Evolutionary conservation across 2,329 filamentous ascomycete species (phyloP).

Genomic region (Arthroderma sp.): DNA sequence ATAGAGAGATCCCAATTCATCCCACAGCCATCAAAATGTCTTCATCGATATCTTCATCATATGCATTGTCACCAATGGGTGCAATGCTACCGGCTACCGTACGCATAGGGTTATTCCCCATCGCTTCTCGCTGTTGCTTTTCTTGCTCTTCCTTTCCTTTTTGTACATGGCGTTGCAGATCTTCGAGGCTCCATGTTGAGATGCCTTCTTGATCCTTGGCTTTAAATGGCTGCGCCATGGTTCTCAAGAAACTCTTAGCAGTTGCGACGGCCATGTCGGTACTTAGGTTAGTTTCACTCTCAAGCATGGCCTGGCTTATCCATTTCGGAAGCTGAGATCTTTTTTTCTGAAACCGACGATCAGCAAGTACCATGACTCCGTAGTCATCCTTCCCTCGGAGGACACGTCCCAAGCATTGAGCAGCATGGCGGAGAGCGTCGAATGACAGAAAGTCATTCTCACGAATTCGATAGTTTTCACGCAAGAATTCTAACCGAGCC

Average conservation of each 20-base stretch:
- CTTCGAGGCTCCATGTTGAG: conserved; percentile 75
- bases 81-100: neutral
- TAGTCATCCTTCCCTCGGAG: conserved; percentile 96
- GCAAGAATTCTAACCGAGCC: conserved; percentile 85
- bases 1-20: too few species aligned
- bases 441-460: conserved; percentile 98
- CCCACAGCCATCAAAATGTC: conserved; percentile 28
- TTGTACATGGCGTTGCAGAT: conserved; percentile 54
- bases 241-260: conserved; percentile 76
- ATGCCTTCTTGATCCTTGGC: conserved; percentile 78
- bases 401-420: conserved; percentile 89
- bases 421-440: conserved; percentile 97
- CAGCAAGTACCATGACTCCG: conserved; percentile 97
- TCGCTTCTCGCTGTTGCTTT: conserved; percentile 48
- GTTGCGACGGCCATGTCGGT: conserved; percentile 89
- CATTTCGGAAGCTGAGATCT: conserved; percentile 82
- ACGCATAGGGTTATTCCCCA: conserved; percentile 15
- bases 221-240: conserved; percentile 84
- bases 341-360: conserved; percentile 88
- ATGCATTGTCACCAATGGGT: conserved; percentile 12
- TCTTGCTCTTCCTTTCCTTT: conserved; percentile 63
- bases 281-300: conserved; percentile 77
- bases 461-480: conserved; percentile 90
- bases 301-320: conserved; percentile 79
- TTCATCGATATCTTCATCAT: conserved; percentile 26